Evolutionary conservation across 2,329 filamentous ascomycete genomes (phyloP).

Genomic region (Phaeosphaeriaceae sp.): DNA sequence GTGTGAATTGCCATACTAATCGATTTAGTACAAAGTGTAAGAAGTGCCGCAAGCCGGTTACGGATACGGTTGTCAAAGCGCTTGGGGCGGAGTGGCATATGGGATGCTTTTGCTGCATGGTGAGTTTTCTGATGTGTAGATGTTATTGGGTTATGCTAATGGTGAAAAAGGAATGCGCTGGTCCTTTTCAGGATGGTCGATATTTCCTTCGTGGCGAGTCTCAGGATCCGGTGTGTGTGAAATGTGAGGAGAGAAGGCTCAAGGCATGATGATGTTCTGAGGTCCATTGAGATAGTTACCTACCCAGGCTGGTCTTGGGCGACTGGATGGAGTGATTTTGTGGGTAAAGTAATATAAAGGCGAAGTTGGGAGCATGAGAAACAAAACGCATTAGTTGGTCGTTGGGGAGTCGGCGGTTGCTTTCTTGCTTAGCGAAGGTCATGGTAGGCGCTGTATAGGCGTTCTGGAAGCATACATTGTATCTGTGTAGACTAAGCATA

Average conservation of each 20-base stretch:
- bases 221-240: slow-evolving; percentile 66
- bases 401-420: background rate
- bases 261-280: slow-evolving; percentile 57
- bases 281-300: background rate
- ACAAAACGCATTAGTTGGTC: slow-evolving; percentile 1
- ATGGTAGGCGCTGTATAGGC: slow-evolving; percentile 3
- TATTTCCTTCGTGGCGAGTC: slow-evolving; percentile 67
- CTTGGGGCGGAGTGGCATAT: slow-evolving; percentile 94
- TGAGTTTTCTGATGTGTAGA: slow-evolving; percentile 41
- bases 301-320: background rate
- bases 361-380: slow-evolving; percentile 1
- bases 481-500: no score
- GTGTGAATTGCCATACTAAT: slow-evolving; percentile 88
- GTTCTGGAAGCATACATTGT: slow-evolving; percentile 4
- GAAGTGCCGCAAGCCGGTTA: slow-evolving; percentile 81
- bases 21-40: slow-evolving; percentile 88
- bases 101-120: slow-evolving; percentile 82
- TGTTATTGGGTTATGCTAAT: slow-evolving; percentile 14
- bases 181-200: slow-evolving; percentile 65
- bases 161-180: slow-evolving; percentile 61
- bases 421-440: background rate
- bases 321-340: background rate
- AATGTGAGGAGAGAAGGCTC: slow-evolving; percentile 66
- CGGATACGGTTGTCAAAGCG: slow-evolving; percentile 88
- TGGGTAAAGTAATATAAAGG: background rate